Conservation (phyloP, 2,329 filamentous ascomycete species). For the Nothopassalora personata region DNA sequence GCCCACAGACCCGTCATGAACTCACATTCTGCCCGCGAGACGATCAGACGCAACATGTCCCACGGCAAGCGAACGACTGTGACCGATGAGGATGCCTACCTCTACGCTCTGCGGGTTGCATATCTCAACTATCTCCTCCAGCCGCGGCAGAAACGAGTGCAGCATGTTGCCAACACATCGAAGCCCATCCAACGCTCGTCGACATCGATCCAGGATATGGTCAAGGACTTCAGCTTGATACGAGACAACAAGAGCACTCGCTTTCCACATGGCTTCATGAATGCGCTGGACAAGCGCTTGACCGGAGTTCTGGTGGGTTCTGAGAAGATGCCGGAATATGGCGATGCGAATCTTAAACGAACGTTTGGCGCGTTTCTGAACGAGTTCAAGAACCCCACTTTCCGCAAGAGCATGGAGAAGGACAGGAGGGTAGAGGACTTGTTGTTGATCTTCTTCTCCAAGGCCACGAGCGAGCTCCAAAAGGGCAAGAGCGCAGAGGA, state of each 20-base stretch:
- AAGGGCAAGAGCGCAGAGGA: slow-evolving; percentile 72
- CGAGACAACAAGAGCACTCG: slow-evolving; percentile 64
- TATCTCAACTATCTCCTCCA: slow-evolving; percentile 91
- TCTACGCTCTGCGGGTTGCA: slow-evolving; percentile 81
- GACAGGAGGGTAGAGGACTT: slow-evolving; percentile 88
- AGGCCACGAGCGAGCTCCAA: slow-evolving; percentile 83
- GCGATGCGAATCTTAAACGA: slow-evolving; percentile 83
- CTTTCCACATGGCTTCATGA: slow-evolving; percentile 67
- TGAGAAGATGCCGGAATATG: slow-evolving; percentile 81
- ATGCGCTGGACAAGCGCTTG: slow-evolving; percentile 69
- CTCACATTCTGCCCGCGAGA: slow-evolving; percentile 39
- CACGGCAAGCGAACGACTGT: slow-evolving; percentile 33
- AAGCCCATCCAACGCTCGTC: slow-evolving; percentile 63
- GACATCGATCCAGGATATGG: slow-evolving; percentile 70
- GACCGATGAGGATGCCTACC: slow-evolving; percentile 73
- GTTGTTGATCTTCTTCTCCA: slow-evolving; percentile 92
- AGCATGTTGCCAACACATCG: slow-evolving; percentile 65
- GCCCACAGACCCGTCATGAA: slow-evolving; percentile 30
- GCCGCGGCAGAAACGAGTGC: slow-evolving; percentile 80
- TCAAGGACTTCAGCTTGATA: slow-evolving; percentile 75
- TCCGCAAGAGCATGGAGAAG: slow-evolving; percentile 88
- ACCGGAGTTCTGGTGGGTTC: slow-evolving; percentile 73
- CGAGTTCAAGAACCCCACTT: slow-evolving; percentile 80
- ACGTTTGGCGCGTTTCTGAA: slow-evolving; percentile 94
- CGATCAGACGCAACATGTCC: slow-evolving; percentile 36